Evolutionary conservation across 352 stramenopile species (phyloP).

Genomic region (Phytophthora agathidicida): DNA sequence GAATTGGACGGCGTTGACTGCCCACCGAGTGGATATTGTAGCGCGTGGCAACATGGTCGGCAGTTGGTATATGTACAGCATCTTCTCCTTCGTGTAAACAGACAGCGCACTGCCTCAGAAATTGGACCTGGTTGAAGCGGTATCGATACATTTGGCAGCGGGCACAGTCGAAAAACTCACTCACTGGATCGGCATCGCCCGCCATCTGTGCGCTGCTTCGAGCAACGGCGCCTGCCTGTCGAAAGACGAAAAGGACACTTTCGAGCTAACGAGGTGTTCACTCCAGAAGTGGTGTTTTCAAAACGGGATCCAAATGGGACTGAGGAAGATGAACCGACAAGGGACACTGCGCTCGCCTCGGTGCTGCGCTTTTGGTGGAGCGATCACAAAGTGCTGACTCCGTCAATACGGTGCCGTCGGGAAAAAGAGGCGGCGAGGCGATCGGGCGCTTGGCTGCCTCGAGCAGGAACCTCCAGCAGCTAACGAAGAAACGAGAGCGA

Average conservation of each 20-base stretch:
- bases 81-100: no score
- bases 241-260: slow-evolving; percentile 9
- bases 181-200: slow-evolving; percentile 11
- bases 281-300: slow-evolving; percentile 16
- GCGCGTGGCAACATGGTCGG: not conserved
- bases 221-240: not conserved
- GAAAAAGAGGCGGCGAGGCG: slow-evolving; percentile 31
- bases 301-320: slow-evolving; percentile 17
- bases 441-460: slow-evolving; percentile 4
- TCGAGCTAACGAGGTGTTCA: slow-evolving; percentile 22
- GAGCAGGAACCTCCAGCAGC: slow-evolving; percentile 14
- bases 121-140: not conserved
- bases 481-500: slow-evolving; percentile 24
- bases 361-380: not conserved
- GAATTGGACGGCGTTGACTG: slow-evolving; percentile 8
- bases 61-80: not conserved
- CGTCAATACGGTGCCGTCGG: slow-evolving; percentile 17
- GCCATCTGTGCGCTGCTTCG: slow-evolving; percentile 10
- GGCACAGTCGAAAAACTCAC: slow-evolving; percentile 4
- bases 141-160: slow-evolving; percentile 14
- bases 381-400: slow-evolving; percentile 10
- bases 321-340: slow-evolving; percentile 6
- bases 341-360: slow-evolving; percentile 14
- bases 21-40: not conserved
- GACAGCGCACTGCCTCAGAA: not conserved